These are phyloP conservation scores for Crinitomyces ghanaensis DNA, from an alignment of 805 yeast species.

Conservation along the genomic window DNA sequence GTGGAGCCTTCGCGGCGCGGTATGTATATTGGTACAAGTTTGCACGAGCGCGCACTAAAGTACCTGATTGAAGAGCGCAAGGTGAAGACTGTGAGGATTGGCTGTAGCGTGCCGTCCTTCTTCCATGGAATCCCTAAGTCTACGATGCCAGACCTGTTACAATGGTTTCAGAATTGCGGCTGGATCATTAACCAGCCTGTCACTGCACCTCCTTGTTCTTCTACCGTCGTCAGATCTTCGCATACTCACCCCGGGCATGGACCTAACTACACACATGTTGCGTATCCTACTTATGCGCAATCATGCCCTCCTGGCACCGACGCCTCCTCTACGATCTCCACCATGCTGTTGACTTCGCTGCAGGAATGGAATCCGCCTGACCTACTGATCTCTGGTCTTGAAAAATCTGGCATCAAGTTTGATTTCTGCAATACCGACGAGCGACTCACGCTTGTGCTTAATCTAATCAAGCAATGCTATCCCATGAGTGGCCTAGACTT, in stretches of 20 bases:
- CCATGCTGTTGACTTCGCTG: conserved; percentile 33
- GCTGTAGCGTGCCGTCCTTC: conserved; percentile 38
- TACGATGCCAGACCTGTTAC: conserved; percentile 7
- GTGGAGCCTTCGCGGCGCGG: conserved; percentile 44
- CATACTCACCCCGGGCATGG: neutral
- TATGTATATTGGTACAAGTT: conserved; percentile 43
- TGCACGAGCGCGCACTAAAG: conserved; percentile 41
- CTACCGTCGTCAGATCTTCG: neutral
- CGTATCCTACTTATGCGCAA: neutral
- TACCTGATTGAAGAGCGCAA: conserved; percentile 35
- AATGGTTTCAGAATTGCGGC: conserved; percentile 19
- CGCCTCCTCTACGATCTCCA: conserved; percentile 4
- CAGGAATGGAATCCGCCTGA: conserved; percentile 42
- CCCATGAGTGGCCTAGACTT: conserved; percentile 16
- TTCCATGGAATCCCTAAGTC: conserved; percentile 16
- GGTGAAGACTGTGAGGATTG: conserved; percentile 33
- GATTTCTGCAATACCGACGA: conserved; percentile 34
- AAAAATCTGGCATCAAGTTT: conserved; percentile 46
- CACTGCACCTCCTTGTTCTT: no score
- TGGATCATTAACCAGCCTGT: conserved; percentile 17
- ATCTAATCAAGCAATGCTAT: conserved; percentile 26
- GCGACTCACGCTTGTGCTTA: conserved; percentile 27
- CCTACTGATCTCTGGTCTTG: conserved; percentile 42
- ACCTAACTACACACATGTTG: no score
- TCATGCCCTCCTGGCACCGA: neutral